Evolutionary conservation across 164 flowering plant genomes (phyloP), one percentile per base, ranked within the genome.

Genomic region (Umbilicus rupestris): DNA sequence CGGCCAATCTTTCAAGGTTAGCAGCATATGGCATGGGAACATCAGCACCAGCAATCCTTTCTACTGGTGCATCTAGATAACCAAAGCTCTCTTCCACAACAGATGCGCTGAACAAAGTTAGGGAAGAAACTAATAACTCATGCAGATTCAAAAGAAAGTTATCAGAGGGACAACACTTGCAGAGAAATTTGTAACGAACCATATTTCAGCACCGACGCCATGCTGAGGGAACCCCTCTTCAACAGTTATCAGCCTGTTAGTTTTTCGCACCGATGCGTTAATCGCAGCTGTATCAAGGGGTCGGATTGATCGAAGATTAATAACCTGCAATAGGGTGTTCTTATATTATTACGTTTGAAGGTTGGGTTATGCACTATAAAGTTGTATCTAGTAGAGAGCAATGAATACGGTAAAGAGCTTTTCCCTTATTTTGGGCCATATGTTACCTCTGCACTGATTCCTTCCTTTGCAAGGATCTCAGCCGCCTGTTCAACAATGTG

Each of bases 141-240:
- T 19, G 41, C 5, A 57, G 3, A 15, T 15, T 19, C 12, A 42
- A 29, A 4, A 17, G 7, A 11, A 3, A 46, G n/a, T 58, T 7
- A 24, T 35, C n/a, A n/a, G 10, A 41, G 41, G 41, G 28, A 46
- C 12, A 42, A 26, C 24, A 2, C 22, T 20, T 42, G 24, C 30
- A 15, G 22, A 64, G 68, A 1, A 57, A 37, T 67, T 64, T 72
- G 15, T 68, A 65, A 66, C 42, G 28, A 70, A 88, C 99, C 99
- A 89, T 74, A 94, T 94, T 78, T 94, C 99, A 62, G 97, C 96
- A 10, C 97, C 96, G 71, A 94, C 94, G 64, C 97, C 97, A 74
- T 91, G 96, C 75, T 94, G 99, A 65, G 97, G 99, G 68, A 91
- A 85, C 29, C 96, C 99, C 81, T 94, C 99, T 72, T 94, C 99